A percentile compares a stretch with the other conserved stretches of the same genome.
Evolutionary conservation across 2,329 filamentous ascomycete species (phyloP).

Genomic region (Lasiodiplodia gonubiensis): DNA sequence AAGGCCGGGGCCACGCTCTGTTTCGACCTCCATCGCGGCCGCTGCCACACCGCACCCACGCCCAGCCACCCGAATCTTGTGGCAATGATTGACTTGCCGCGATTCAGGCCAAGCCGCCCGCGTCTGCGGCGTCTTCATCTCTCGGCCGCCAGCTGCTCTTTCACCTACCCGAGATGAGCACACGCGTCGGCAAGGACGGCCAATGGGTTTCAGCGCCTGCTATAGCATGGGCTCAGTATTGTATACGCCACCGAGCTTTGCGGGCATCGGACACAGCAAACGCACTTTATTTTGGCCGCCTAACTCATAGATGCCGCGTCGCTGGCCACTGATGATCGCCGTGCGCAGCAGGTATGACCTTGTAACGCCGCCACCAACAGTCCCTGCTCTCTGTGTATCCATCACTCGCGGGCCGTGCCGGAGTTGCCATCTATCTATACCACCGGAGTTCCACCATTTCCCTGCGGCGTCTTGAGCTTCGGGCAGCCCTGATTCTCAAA

Average conservation of each 20-base stretch:
- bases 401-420: constrained; percentile 18
- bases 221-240: constrained; percentile 16
- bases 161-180: constrained; percentile 19
- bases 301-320: background rate
- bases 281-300: background rate
- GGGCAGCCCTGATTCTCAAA: constrained; percentile 14
- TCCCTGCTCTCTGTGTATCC: background rate
- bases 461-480: constrained; percentile 18
- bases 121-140: constrained; percentile 7
- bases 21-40: constrained; percentile 24
- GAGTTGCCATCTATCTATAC: constrained; percentile 8
- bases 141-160: constrained; percentile 1
- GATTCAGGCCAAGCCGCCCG: constrained; percentile 7
- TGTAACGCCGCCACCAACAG: constrained; percentile 8
- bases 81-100: constrained; percentile 13
- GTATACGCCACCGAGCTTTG: constrained; percentile 1
- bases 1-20: constrained; percentile 22
- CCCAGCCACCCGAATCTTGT: background rate
- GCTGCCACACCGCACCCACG: background rate
- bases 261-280: constrained; percentile 7
- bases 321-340: constrained; percentile 5
- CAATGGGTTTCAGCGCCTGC: constrained; percentile 19
- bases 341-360: constrained; percentile 3
- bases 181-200: constrained; percentile 19
- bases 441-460: constrained; percentile 16